A percentile compares a stretch with the other conserved stretches of the same genome.
These are phyloP conservation scores for Aspergillus niger DNA, from an alignment of 2,329 filamentous ascomycete genomes.

Conservation along the genomic window DNA sequence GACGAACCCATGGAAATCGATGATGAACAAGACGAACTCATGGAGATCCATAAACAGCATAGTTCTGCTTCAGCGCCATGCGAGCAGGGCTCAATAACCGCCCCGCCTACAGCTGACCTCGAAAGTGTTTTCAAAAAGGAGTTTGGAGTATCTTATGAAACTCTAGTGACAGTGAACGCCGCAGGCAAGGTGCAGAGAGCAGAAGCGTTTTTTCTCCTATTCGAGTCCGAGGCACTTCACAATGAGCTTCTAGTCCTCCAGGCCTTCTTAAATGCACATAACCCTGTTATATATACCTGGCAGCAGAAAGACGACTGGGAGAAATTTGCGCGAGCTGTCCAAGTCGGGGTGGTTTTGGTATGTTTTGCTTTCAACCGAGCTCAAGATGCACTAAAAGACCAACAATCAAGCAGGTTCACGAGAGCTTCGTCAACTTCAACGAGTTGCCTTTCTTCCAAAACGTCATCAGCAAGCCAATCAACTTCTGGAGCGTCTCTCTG, in stretches of 20 bases:
- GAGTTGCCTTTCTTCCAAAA: conserved; percentile 29
- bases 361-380: conserved; percentile 13
- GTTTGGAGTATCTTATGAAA: conserved; percentile 32
- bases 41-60: neutral
- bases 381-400: neutral
- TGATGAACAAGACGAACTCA: neutral
- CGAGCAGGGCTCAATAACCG: neutral
- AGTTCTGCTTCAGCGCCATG: neutral
- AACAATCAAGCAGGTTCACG: conserved; percentile 37
- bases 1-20: neutral
- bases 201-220: conserved; percentile 39
- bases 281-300: conserved; percentile 34
- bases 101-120: conserved; percentile 7
- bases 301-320: conserved; percentile 37
- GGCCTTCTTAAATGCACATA: conserved; percentile 28
- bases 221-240: conserved; percentile 20
- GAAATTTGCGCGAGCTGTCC: conserved; percentile 28
- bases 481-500: conserved; percentile 41
- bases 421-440: conserved; percentile 35
- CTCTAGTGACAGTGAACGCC: conserved; percentile 27
- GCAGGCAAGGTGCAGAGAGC: conserved; percentile 19
- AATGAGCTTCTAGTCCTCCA: conserved; percentile 31
- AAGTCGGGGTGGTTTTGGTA: conserved; percentile 40
- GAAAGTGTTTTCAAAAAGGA: conserved; percentile 18
- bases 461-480: conserved; percentile 28